Conservation (phyloP, 2,329 filamentous ascomycete genomes). For the Colletotrichum theobromicola region DNA sequence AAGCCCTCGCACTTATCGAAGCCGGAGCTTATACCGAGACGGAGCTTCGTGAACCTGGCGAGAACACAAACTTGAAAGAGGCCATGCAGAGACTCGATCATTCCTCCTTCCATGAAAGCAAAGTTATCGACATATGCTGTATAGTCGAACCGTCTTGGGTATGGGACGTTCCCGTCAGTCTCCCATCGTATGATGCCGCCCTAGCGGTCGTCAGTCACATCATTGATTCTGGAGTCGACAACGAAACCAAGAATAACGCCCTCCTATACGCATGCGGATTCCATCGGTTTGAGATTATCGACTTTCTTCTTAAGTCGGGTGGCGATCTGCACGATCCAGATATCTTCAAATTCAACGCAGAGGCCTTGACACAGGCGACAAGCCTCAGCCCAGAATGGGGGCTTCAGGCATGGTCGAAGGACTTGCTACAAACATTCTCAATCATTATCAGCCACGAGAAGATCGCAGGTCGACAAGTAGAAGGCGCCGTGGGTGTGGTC, state of each 20-base stretch:
- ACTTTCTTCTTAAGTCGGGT: fast-evolving
- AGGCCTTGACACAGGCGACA: no score
- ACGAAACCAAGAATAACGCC: not conserved
- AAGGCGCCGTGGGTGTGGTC: no score
- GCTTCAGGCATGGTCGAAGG: fast-evolving
- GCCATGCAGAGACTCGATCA: not conserved
- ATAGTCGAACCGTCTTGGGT: fast-evolving
- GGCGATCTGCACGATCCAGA: not conserved
- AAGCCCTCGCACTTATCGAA: not conserved
- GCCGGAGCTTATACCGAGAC: not conserved
- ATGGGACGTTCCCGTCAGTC: not conserved
- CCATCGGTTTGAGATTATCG: not conserved
- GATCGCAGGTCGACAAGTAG: not conserved
- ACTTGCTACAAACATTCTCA: not conserved
- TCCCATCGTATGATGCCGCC: not conserved
- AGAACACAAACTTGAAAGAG: fast-evolving
- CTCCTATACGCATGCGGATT: fast-evolving
- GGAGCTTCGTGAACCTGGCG: not conserved
- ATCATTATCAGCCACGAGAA: not conserved
- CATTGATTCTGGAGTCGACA: fast-evolving
- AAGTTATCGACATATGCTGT: not conserved
- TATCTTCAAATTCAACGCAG: fast-evolving
- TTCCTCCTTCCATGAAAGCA: not conserved
- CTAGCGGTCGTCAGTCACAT: not conserved
- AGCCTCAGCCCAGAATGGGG: no score